phyloP scores from a whole-genome alignment of 1,284 basidiomycete species.

The Ceraceosorus guamensis region DNA sequence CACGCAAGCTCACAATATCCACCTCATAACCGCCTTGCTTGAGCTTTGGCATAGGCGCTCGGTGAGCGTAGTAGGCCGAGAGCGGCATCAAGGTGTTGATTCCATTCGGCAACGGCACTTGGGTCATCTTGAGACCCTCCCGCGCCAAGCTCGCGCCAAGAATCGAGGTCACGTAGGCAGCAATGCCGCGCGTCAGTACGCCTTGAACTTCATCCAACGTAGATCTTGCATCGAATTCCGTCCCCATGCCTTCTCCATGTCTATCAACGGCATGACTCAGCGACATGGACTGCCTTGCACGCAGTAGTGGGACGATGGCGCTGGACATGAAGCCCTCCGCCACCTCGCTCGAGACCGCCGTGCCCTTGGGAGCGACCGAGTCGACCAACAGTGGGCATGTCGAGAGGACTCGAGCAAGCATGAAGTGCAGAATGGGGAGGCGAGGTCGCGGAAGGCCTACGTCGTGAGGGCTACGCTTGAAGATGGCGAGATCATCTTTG shows the following conservation, averaged over 20 bases:
- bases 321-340: slow-evolving; percentile 33
- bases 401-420: slow-evolving; percentile 38
- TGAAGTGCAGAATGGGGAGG: slow-evolving; percentile 36
- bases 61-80: slow-evolving; percentile 40
- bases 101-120: too few species aligned
- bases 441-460: slow-evolving; percentile 1
- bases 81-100: slow-evolving; percentile 37
- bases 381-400: slow-evolving; percentile 38
- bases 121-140: too few species aligned
- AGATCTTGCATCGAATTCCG: slow-evolving; percentile 28
- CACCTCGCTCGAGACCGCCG: slow-evolving; percentile 8
- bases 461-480: not conserved
- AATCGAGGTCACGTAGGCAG: slow-evolving; percentile 36
- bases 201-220: too few species aligned
- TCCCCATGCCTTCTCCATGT: slow-evolving; percentile 39
- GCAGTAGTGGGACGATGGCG: slow-evolving; percentile 32
- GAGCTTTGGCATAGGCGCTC: slow-evolving; percentile 31
- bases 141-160: slow-evolving; percentile 10
- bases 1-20: slow-evolving; percentile 36
- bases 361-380: slow-evolving; percentile 23
- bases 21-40: slow-evolving; percentile 42
- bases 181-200: slow-evolving; percentile 19
- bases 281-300: slow-evolving; percentile 32
- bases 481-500: slow-evolving; percentile 4
- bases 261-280: slow-evolving; percentile 36